Conservation (phyloP, 768 basidiomycete genomes). For the Panaeolus papilionaceus region DNA sequence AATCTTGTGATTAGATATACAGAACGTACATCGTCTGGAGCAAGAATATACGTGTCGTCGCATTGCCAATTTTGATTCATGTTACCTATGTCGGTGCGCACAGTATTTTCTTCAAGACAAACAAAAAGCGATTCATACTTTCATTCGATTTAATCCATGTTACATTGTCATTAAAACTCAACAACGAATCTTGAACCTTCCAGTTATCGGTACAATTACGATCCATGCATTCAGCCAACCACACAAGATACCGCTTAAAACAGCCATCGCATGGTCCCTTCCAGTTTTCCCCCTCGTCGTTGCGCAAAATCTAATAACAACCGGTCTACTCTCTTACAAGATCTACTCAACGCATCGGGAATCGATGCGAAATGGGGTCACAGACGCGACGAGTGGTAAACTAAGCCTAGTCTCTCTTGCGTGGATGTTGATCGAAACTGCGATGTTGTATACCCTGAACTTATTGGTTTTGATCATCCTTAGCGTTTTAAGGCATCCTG, state of each 20-base stretch:
- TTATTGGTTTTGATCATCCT: not conserved
- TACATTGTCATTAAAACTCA: not conserved
- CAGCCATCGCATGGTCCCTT: conserved; percentile 22
- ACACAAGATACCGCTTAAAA: conserved; percentile 17
- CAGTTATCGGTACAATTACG: conserved; percentile 27
- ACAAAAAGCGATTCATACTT: no score
- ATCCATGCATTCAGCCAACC: conserved; percentile 33
- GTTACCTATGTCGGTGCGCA: conserved; percentile 27
- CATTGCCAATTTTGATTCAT: conserved; percentile 30
- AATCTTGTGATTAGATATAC: conserved; percentile 29
- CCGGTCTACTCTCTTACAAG: conserved; percentile 33
- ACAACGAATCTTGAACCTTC: not conserved
- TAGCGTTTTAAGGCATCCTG: not conserved
- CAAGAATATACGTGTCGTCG: conserved; percentile 26
- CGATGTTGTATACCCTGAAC: not conserved
- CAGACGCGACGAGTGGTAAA: not conserved
- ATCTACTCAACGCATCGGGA: conserved; percentile 31
- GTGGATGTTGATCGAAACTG: not conserved
- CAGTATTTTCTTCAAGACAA: no score
- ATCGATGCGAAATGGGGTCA: conserved; percentile 14
- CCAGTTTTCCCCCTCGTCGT: conserved; percentile 34
- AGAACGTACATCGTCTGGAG: conserved; percentile 38
- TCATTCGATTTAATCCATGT: not conserved
- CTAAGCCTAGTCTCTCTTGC: not conserved
- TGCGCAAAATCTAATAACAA: conserved; percentile 36